Percentiles rank a stretch among this genome's conserved stretches.
phyloP scores from a whole-genome alignment of 768 basidiomycete species.

The Pleurotus pulmonarius region DNA sequence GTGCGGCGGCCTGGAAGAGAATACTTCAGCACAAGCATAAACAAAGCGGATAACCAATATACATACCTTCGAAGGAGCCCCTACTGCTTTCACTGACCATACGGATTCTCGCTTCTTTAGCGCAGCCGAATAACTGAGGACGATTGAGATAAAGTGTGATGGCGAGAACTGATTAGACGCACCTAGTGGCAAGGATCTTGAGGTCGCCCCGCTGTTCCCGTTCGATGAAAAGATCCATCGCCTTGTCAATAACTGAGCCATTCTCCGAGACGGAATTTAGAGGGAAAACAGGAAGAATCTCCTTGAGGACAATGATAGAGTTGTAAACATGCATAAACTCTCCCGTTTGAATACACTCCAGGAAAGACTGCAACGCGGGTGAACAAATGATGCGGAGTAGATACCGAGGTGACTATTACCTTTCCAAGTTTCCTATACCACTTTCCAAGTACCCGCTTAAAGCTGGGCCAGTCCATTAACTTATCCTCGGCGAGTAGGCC shows the following conservation, averaged over 20 bases:
- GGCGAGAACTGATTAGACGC: conserved; percentile 22
- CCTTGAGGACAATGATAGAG: conserved; percentile 89
- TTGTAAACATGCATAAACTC: conserved; percentile 99
- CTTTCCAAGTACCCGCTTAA: conserved; percentile 71
- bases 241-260: conserved; percentile 52
- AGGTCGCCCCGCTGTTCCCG: conserved; percentile 81
- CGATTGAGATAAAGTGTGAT: conserved; percentile 1
- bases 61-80: conserved; percentile 22
- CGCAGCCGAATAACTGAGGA: conserved; percentile 62
- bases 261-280: conserved; percentile 53
- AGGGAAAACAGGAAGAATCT: conserved; percentile 88
- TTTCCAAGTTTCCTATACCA: conserved; percentile 77
- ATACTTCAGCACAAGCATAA: background rate
- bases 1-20: background rate
- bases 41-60: conserved; percentile 1
- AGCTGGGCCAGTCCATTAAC: conserved; percentile 65
- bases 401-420: conserved; percentile 33
- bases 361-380: conserved; percentile 53
- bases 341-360: conserved; percentile 76
- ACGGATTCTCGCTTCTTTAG: conserved; percentile 69
- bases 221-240: conserved; percentile 65
- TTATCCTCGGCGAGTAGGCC: conserved; percentile 36
- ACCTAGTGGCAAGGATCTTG: conserved; percentile 78
- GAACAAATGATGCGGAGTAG: background rate
- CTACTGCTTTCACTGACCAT: conserved; percentile 37